Conservation (phyloP, 1,284 basidiomycete species). For the Paramarasmius palmivorus region DNA sequence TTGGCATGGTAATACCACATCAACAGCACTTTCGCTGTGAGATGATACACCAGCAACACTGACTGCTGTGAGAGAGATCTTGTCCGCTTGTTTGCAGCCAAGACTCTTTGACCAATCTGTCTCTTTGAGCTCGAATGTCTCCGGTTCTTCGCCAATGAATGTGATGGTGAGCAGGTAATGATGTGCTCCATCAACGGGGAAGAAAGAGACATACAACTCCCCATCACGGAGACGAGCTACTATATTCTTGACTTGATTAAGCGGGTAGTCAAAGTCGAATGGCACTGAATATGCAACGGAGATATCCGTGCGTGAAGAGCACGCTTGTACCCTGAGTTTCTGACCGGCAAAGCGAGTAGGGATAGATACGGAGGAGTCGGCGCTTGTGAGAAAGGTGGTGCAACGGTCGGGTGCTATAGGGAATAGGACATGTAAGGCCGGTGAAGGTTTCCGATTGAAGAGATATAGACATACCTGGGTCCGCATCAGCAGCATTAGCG, state of each 20-base stretch:
- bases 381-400: neutral
- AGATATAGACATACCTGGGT: too few relatives aligned
- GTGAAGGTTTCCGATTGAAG: too few relatives aligned
- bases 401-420: too few relatives aligned
- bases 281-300: slow-evolving; percentile 2
- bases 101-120: neutral
- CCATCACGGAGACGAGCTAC: neutral
- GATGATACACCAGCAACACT: neutral
- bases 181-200: neutral
- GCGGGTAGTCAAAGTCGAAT: neutral
- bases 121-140: neutral
- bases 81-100: neutral
- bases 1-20: too few relatives aligned
- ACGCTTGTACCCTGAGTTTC: neutral
- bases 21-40: neutral
- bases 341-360: neutral
- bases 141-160: neutral
- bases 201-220: neutral
- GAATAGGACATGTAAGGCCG: too few relatives aligned
- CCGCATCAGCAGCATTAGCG: too few relatives aligned
- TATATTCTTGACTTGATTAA: neutral
- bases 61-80: neutral
- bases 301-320: neutral
- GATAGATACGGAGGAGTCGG: neutral
- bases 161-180: neutral